phyloP scores from a whole-genome alignment of 2,329 filamentous ascomycete species.

The Biscogniauxia mediterranea region DNA sequence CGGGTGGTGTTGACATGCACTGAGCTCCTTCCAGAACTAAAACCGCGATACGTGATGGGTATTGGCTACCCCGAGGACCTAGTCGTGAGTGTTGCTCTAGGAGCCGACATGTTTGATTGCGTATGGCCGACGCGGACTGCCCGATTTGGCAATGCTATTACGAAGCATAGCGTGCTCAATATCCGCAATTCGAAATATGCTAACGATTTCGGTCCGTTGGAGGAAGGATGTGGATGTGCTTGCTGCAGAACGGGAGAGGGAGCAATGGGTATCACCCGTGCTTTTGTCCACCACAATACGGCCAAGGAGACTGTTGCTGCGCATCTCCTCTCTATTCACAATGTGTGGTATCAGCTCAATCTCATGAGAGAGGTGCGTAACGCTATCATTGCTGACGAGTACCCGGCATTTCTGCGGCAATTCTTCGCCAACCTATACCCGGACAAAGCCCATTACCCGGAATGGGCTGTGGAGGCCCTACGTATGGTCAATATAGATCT shows the following conservation, averaged over 20 bases:
- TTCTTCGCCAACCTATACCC: constrained; percentile 78
- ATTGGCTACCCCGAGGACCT: constrained; percentile 97
- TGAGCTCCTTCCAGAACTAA: constrained; percentile 76
- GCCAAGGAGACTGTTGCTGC: constrained; percentile 95
- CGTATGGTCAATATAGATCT: constrained; percentile 77
- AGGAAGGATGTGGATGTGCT: constrained; percentile 76
- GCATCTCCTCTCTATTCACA: constrained; percentile 83
- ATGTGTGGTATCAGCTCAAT: constrained; percentile 86
- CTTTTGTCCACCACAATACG: constrained; percentile 87
- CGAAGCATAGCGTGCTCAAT: constrained; percentile 77
- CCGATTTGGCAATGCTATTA: constrained; percentile 93
- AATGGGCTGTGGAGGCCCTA: constrained; percentile 82
- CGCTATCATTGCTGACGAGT: constrained; percentile 78
- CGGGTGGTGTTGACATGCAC: constrained; percentile 87
- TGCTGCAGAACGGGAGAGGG: constrained; percentile 70
- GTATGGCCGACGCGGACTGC: constrained; percentile 98
- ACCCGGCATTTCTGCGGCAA: constrained; percentile 70
- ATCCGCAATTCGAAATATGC: constrained; percentile 74
- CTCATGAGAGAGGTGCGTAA: constrained; percentile 75
- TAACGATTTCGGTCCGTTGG: constrained; percentile 78
- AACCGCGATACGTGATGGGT: constrained; percentile 99
- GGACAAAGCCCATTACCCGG: constrained; percentile 66
- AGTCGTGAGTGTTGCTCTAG: constrained; percentile 87
- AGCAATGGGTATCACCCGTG: constrained; percentile 77
- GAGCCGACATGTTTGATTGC: constrained; percentile 99